phyloP scores from a whole-genome alignment of 345 rosid species.

The Draba incana region DNA sequence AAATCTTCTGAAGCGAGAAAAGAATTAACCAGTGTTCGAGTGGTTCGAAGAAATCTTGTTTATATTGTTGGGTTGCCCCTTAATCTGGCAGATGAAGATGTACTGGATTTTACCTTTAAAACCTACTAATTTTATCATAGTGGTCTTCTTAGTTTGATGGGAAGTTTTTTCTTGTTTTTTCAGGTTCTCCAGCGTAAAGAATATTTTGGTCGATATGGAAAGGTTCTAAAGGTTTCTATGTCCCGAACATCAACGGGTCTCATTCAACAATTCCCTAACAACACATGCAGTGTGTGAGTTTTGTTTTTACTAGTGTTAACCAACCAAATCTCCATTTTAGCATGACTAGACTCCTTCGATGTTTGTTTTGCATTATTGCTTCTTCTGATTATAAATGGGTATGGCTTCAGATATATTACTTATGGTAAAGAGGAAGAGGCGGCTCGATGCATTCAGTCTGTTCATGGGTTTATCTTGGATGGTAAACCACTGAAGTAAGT shows the following conservation, averaged over 20 bases:
- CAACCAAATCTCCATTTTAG: conserved; percentile 13
- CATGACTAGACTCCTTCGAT: not conserved
- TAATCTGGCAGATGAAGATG: conserved; percentile 88
- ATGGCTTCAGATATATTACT: conserved; percentile 66
- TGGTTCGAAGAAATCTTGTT: conserved; percentile 84
- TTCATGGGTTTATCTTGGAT: conserved; percentile 89
- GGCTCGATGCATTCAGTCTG: conserved; percentile 84
- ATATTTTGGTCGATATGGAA: conserved; percentile 91
- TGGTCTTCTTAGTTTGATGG: not conserved
- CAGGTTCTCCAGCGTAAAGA: conserved; percentile 83
- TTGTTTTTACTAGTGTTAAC: not conserved
- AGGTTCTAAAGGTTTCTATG: conserved; percentile 89
- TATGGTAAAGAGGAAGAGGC: conserved; percentile 90
- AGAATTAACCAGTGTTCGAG: conserved; percentile 80
- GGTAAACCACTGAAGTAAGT: conserved; percentile 71
- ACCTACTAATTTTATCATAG: not conserved
- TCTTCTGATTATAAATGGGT: not conserved
- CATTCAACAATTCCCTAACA: conserved; percentile 84
- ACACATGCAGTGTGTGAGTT: conserved; percentile 91
- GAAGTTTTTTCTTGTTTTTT: not conserved
- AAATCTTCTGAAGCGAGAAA: conserved; percentile 76
- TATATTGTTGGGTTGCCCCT: conserved; percentile 93
- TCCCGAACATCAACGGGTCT: conserved; percentile 89
- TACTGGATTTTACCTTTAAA: conserved; percentile 31
- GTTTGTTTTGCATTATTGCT: conserved; percentile 20